Base-by-base conservation (phyloP, 805 yeast genomes). In the Wickerhamiella australiensis region DNA sequence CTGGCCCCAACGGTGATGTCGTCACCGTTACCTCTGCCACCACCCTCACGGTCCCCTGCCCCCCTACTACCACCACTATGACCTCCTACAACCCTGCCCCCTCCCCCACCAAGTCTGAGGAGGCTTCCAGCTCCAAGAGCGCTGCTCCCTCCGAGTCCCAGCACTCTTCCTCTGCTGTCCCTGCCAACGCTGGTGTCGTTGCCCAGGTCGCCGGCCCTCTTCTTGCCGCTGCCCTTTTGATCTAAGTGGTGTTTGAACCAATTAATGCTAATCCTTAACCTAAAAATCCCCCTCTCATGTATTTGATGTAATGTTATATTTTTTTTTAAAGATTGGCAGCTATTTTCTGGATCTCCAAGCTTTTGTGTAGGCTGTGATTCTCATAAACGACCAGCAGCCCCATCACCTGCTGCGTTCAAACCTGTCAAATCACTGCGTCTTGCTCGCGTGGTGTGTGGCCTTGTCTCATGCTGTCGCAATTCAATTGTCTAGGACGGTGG, bases 11-110 rank as follows among this genome's bases (percentile, higher is more conserved):
- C 63, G 77, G 77, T 74, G 64, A 65, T 65, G 79, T 85, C 61
- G 72, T 75, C 75, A 77, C 82, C 56, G 82, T 78, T 62, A 76
- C 84, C 53, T 77, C 65, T 57, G 76, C 85, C 50, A 79, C 85
- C 64, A 81, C 87, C 58, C 65, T 81, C 62, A 29, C n/a, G n/a
- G n/a, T n/a, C n/a, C n/a, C n/a, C n/a, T n/a, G n/a, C n/a, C n/a
- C n/a, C n/a, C n/a, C 33, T 29, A 29, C 13, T n/a, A 11, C 33
- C 40, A 47, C 49, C 46, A 26, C 38, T 40, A 51, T 54, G 25
- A 40, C 49, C 25, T n/a, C 49, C 27, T 36, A 44, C 51, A 43
- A 36, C 52, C 49, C 45, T 25, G 18, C 46, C 9, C 43, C 17
- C 18, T 6, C 29, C 20, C 35, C 42, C 25, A 13, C 49, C 25